Conservation (phyloP, 1,284 basidiomycete species). For the Porodaedalea pini region DNA sequence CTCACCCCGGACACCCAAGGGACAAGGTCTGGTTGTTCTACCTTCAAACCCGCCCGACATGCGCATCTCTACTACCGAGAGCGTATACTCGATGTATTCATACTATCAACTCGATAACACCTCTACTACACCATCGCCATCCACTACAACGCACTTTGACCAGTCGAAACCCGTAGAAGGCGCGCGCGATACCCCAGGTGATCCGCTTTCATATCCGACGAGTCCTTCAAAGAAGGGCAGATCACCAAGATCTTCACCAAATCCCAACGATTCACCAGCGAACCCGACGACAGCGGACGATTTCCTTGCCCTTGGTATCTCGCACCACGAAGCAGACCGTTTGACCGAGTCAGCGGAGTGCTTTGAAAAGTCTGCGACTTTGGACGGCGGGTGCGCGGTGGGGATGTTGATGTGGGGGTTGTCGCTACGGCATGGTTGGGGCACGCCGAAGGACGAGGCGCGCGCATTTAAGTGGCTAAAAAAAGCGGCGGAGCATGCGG, state of each 20-base stretch:
- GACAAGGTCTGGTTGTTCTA: conserved; percentile 22
- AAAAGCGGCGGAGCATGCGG: conserved; percentile 76
- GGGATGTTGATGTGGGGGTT: conserved; percentile 94
- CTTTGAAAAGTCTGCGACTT: conserved; percentile 78
- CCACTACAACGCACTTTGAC: conserved; percentile 20
- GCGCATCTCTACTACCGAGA: conserved; percentile 41
- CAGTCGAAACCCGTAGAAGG: conserved; percentile 3
- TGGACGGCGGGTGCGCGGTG: conserved; percentile 77
- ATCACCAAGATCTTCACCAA: conserved; percentile 24
- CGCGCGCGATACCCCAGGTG: conserved; percentile 2
- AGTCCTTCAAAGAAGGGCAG: conserved; percentile 20
- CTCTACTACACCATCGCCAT: conserved; percentile 33
- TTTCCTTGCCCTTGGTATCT: conserved; percentile 74
- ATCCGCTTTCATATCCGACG: conserved; percentile 22
- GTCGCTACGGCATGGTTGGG: conserved; percentile 88
- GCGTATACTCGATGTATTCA: conserved; percentile 63
- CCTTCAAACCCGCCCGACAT: conserved; percentile 30
- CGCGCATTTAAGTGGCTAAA: conserved; percentile 81
- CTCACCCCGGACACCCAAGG: conserved; percentile 13
- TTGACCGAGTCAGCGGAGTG: conserved; percentile 69
- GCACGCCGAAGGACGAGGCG: conserved; percentile 71
- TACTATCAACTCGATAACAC: conserved; percentile 56
- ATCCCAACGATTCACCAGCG: conserved; percentile 31
- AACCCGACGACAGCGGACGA: conserved; percentile 38
- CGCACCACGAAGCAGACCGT: conserved; percentile 76